These are phyloP conservation scores for Solanum tarapatanum DNA, from an alignment of 257 asterid genomes.

Conservation along the genomic window DNA sequence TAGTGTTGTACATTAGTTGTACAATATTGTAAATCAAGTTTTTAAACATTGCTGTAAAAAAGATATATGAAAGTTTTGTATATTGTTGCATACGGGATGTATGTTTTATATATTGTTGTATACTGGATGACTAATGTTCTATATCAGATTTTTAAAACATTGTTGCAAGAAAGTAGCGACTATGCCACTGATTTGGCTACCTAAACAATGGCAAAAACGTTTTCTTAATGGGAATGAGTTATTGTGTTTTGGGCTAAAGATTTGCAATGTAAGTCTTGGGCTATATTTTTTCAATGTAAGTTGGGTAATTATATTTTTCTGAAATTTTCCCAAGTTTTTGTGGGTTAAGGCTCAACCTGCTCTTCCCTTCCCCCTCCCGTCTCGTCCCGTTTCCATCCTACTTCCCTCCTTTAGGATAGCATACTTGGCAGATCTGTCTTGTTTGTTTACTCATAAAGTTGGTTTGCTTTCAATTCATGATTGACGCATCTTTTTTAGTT, in stretches of 20 bases:
- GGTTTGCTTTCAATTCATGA: background rate
- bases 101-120: background rate
- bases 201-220: background rate
- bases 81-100: background rate
- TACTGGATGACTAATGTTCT: background rate
- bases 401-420: background rate
- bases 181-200: background rate
- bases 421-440: background rate
- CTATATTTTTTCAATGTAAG: background rate
- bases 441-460: background rate
- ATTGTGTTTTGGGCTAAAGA: background rate
- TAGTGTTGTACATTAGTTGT: background rate
- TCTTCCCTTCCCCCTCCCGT: background rate
- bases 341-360: background rate
- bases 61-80: background rate
- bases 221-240: background rate
- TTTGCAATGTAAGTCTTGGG: background rate
- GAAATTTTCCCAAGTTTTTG: background rate
- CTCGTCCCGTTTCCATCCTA: background rate
- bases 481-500: background rate
- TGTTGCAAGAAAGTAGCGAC: background rate
- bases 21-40: background rate
- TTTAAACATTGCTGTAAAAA: too few species aligned
- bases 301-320: background rate
- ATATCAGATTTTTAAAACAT: background rate